A percentile compares a stretch with the other conserved stretches of the same genome.
phyloP scores from a whole-genome alignment of 2,329 filamentous ascomycete species.

The Neofusicoccum laricinum region DNA sequence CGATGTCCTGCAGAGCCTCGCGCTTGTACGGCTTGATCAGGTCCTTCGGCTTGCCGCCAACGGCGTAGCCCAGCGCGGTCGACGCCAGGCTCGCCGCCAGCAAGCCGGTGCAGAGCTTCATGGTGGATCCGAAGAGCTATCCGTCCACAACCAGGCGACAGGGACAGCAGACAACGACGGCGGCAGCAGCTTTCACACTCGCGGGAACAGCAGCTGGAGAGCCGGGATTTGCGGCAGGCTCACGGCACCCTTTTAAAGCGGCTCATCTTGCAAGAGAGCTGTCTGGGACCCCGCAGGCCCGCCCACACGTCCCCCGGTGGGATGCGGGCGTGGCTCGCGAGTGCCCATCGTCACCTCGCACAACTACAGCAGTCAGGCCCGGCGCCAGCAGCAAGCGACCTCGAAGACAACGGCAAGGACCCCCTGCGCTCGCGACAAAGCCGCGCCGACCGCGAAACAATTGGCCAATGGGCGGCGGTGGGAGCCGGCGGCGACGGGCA shows the following conservation, averaged over 20 bases:
- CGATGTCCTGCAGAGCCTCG: slow-evolving; percentile 55
- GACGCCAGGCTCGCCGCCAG: slow-evolving; percentile 41
- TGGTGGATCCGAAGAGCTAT: background rate
- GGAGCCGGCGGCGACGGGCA: background rate
- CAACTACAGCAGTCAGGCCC: background rate
- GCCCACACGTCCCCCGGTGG: background rate
- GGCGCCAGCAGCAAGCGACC: background rate
- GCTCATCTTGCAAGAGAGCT: too few relatives aligned
- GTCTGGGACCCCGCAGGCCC: background rate
- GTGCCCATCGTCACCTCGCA: slow-evolving; percentile 2
- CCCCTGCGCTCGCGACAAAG: background rate
- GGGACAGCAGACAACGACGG: background rate
- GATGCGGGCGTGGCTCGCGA: background rate
- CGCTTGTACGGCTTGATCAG: slow-evolving; percentile 50
- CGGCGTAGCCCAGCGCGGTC: slow-evolving; percentile 46
- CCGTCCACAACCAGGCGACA: background rate
- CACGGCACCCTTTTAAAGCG: background rate
- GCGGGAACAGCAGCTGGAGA: too few relatives aligned
- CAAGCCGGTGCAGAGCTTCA: slow-evolving; percentile 17
- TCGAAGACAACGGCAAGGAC: background rate
- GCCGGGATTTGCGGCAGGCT: too few relatives aligned
- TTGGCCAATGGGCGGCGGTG: background rate
- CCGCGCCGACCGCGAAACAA: slow-evolving; percentile 7
- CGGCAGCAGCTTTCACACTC: background rate
- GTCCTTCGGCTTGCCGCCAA: slow-evolving; percentile 50